Percentiles rank a stretch among this genome's conserved stretches.
phyloP scores from a whole-genome alignment of 2,329 filamentous ascomycete species.

The Aspergillus clavatus region DNA sequence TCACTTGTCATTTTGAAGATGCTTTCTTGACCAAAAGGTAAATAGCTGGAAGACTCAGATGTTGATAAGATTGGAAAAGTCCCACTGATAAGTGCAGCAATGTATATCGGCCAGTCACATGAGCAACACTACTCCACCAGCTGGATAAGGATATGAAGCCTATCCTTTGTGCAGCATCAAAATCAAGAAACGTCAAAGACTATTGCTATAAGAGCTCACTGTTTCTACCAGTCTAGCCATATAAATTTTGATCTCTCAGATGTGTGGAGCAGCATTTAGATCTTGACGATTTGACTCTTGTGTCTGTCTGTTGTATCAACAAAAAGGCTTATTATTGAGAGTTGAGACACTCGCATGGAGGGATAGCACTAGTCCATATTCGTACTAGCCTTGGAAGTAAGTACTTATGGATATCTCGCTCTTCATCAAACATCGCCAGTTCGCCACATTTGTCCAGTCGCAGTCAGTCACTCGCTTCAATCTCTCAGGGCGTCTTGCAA shows the following conservation, averaged over 20 bases:
- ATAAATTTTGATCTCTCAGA: no score
- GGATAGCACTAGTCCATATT: not conserved
- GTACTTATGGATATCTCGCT: not conserved
- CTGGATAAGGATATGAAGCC: not conserved
- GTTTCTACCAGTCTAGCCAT: not conserved
- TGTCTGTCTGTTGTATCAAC: not conserved
- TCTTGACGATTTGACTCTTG: no score
- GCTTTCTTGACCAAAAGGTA: conserved; percentile 8
- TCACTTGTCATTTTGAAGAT: conserved; percentile 65
- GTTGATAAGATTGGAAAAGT: conserved; percentile 6
- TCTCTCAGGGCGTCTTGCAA: not conserved
- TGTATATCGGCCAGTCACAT: conserved; percentile 13
- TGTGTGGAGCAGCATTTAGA: no score
- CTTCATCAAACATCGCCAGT: not conserved
- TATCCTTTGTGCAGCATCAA: no score
- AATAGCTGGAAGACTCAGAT: no score
- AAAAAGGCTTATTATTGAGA: not conserved
- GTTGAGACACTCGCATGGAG: no score
- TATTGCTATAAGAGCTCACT: no score
- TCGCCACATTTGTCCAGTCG: not conserved
- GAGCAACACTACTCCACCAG: conserved; percentile 3
- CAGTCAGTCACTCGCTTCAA: not conserved
- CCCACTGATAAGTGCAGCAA: not conserved
- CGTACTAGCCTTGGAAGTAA: not conserved
- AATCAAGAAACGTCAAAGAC: no score